phyloP scores from a whole-genome alignment of 2,329 filamentous ascomycete species.

The Scorias spongiosa region DNA sequence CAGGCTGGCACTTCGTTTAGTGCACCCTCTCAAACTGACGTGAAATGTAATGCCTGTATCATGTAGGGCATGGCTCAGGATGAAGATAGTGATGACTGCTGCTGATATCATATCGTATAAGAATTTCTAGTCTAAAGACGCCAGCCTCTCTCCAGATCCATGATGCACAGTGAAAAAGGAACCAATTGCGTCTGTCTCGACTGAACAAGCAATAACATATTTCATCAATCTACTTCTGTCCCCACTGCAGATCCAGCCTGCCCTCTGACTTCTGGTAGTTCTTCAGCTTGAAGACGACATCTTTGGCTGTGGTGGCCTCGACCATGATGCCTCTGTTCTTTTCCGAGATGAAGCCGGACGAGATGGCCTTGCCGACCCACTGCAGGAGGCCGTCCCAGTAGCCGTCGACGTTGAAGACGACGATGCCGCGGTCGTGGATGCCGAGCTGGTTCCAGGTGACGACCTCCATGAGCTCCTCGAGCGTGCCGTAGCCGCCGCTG shows the following conservation, averaged over 20 bases:
- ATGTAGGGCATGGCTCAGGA: too few relatives aligned
- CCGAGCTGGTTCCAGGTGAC: constrained; percentile 90
- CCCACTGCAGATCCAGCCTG: constrained; percentile 72
- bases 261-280: constrained; percentile 63
- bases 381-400: constrained; percentile 80
- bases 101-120: too few relatives aligned
- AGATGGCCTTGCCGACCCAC: constrained; percentile 66
- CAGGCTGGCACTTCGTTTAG: too few relatives aligned
- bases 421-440: constrained; percentile 68
- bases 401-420: constrained; percentile 73
- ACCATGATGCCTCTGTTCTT: constrained; percentile 63
- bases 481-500: constrained; percentile 78
- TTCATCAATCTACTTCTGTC: constrained; percentile 33
- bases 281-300: constrained; percentile 54
- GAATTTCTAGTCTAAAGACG: too few relatives aligned
- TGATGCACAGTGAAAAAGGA: too few relatives aligned
- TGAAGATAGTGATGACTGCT: too few relatives aligned
- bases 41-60: too few relatives aligned
- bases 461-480: constrained; percentile 89
- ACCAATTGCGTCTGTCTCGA: too few relatives aligned
- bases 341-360: constrained; percentile 59
- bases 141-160: too few relatives aligned
- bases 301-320: constrained; percentile 56
- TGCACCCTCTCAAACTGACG: too few relatives aligned
- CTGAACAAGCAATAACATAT: too few relatives aligned